These are phyloP conservation scores for Stephania yunnanensis DNA, from an alignment of 164 flowering plant species.

Conservation along the genomic window DNA sequence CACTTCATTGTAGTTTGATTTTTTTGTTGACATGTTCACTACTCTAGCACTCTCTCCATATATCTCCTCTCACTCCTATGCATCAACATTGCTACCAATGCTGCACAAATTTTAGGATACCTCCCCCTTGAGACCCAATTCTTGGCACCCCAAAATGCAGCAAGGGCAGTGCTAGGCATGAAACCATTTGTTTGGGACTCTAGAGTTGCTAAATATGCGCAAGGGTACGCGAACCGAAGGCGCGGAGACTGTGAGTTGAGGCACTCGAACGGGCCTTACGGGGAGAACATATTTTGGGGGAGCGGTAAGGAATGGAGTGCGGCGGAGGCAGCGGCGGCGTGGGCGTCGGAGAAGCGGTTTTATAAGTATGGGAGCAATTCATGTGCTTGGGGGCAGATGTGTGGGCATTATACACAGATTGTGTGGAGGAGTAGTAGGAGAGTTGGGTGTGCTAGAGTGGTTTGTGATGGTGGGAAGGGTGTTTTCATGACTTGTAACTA, in stretches of 20 bases:
- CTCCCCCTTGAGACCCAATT: conserved; percentile 25
- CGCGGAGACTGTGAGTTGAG: conserved; percentile 37
- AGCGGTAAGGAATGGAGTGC: conserved; percentile 27
- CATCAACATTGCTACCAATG: background rate
- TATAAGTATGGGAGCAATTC: conserved; percentile 15
- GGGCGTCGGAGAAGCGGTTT: conserved; percentile 18
- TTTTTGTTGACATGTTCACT: background rate
- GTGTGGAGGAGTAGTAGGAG: conserved; percentile 16
- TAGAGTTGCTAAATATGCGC: conserved; percentile 40
- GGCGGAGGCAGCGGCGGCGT: conserved; percentile 16
- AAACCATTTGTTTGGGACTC: conserved; percentile 50
- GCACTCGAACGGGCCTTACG: conserved; percentile 69
- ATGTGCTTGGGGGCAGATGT: conserved; percentile 11
- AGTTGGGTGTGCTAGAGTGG: conserved; percentile 26
- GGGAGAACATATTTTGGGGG: conserved; percentile 84
- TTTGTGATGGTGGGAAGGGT: conserved; percentile 15
- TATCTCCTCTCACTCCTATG: conserved; percentile 14
- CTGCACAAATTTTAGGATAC: background rate
- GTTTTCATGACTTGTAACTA: conserved; percentile 26
- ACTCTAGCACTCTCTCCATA: conserved; percentile 5
- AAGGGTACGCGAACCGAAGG: conserved; percentile 37
- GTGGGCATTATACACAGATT: conserved; percentile 30
- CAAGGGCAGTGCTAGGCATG: conserved; percentile 29
- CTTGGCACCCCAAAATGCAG: conserved; percentile 50
- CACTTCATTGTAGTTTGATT: too few relatives aligned